Evolutionary conservation across 768 basidiomycete genomes (phyloP).

Genomic region (Lactarius quietus): DNA sequence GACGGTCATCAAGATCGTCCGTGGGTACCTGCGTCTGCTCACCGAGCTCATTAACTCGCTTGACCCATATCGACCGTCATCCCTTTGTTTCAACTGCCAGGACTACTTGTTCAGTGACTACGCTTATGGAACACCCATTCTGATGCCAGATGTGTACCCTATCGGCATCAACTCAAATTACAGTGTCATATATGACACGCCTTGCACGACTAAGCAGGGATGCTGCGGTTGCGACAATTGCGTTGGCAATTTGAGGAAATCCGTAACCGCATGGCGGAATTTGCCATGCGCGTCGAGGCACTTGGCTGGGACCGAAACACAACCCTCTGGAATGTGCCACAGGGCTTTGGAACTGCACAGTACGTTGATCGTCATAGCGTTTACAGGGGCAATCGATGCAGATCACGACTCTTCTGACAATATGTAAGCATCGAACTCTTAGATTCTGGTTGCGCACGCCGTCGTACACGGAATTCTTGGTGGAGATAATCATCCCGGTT

Average conservation of each 20-base stretch:
- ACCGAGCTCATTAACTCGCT: conserved; percentile 46
- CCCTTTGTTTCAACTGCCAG: conserved; percentile 52
- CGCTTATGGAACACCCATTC: conserved; percentile 61
- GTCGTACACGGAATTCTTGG: conserved; percentile 66
- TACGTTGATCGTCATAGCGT: conserved; percentile 27
- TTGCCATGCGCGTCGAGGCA: conserved; percentile 51
- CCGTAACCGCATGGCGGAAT: conserved; percentile 62
- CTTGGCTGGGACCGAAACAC: conserved; percentile 68
- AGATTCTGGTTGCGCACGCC: conserved; percentile 63
- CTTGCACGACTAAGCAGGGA: conserved; percentile 62
- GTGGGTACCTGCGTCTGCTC: conserved; percentile 47
- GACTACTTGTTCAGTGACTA: conserved; percentile 60
- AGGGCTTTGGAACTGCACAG: conserved; percentile 61
- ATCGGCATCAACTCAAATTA: conserved; percentile 58
- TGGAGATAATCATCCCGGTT: conserved; percentile 63
- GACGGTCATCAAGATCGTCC: conserved; percentile 65
- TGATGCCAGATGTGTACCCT: conserved; percentile 65
- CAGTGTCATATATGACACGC: conserved; percentile 57
- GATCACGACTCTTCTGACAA: neutral
- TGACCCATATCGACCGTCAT: conserved; percentile 58
- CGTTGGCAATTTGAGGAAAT: conserved; percentile 62
- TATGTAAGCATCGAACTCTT: neutral
- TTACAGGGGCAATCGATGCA: neutral
- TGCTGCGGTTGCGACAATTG: conserved; percentile 76
- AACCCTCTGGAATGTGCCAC: conserved; percentile 76